phyloP scores from a whole-genome alignment of 129 eudicot genomes.

The Flaveria linearis region DNA sequence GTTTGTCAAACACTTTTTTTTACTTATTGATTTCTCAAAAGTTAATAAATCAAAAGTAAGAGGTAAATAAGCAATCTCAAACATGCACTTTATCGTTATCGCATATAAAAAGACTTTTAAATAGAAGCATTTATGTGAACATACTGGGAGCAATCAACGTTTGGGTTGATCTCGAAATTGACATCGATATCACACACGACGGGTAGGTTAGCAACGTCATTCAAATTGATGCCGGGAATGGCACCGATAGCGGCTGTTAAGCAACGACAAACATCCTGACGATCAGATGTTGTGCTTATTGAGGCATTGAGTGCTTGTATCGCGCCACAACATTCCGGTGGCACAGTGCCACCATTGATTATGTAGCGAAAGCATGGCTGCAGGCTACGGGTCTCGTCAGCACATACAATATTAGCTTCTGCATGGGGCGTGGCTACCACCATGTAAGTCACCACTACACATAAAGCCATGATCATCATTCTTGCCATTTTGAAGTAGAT shows the following conservation, averaged over 20 bases:
- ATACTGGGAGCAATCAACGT: slow-evolving; percentile 43
- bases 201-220: slow-evolving; percentile 33
- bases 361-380: not conserved
- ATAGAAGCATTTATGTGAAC: not conserved
- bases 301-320: slow-evolving; percentile 15
- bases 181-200: slow-evolving; percentile 37
- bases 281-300: slow-evolving; percentile 31
- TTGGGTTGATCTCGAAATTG: slow-evolving; percentile 44
- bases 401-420: not conserved
- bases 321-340: slow-evolving; percentile 7
- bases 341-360: slow-evolving; percentile 11
- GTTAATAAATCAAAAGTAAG: too few species aligned
- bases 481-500: not conserved
- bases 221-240: not conserved
- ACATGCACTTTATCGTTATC: too few species aligned
- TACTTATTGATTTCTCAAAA: too few species aligned
- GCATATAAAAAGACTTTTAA: not conserved
- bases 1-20: too few species aligned
- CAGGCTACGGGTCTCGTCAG: not conserved
- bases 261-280: slow-evolving; percentile 25
- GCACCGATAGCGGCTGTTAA: not conserved
- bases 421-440: not conserved
- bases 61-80: too few species aligned
- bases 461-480: not conserved
- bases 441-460: slow-evolving; percentile 7